phyloP scores from a whole-genome alignment of 1,139 yeast species.

The Yamadazyma trypodendri region DNA sequence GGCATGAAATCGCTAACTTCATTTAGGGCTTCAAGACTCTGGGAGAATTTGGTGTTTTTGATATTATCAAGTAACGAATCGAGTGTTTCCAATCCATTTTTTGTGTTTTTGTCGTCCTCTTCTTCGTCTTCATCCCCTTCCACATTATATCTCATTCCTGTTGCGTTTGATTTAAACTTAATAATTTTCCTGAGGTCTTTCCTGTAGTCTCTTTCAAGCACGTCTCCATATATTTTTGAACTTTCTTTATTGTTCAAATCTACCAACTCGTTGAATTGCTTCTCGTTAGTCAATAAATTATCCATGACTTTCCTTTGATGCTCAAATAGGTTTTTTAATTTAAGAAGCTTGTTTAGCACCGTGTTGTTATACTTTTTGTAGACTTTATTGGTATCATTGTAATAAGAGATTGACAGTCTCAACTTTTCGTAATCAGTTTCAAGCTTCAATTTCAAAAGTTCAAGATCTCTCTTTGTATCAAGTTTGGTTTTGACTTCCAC shows the following conservation, averaged over 20 bases:
- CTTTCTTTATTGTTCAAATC: constrained; percentile 39
- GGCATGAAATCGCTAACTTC: constrained; percentile 43
- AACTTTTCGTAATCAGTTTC: constrained; percentile 35
- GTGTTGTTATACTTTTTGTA: constrained; percentile 33
- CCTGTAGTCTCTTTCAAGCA: constrained; percentile 29
- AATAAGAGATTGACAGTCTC: constrained; percentile 33
- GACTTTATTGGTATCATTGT: constrained; percentile 38
- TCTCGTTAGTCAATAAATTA: constrained; percentile 20
- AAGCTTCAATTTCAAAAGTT: constrained; percentile 35
- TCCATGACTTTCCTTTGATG: constrained; percentile 33
- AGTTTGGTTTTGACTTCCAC: constrained; percentile 15
- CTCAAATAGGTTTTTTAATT: constrained; percentile 41
- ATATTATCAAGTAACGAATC: constrained; percentile 6
- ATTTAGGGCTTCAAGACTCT: constrained; percentile 5
- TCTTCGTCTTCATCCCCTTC: not conserved
- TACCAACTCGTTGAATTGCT: constrained; percentile 24
- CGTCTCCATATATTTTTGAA: constrained; percentile 31
- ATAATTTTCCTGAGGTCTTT: constrained; percentile 26
- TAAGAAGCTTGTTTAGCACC: constrained; percentile 36
- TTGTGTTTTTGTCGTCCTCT: not conserved
- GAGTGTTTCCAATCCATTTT: not conserved
- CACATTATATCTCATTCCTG: not conserved
- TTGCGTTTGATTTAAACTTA: constrained; percentile 3
- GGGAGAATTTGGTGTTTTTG: constrained; percentile 9
- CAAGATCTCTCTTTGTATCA: constrained; percentile 30